Evolutionary conservation across 805 yeast genomes (phyloP), one percentile per base, ranked within the genome.

Genomic region (Priceomyces haplophilus): DNA sequence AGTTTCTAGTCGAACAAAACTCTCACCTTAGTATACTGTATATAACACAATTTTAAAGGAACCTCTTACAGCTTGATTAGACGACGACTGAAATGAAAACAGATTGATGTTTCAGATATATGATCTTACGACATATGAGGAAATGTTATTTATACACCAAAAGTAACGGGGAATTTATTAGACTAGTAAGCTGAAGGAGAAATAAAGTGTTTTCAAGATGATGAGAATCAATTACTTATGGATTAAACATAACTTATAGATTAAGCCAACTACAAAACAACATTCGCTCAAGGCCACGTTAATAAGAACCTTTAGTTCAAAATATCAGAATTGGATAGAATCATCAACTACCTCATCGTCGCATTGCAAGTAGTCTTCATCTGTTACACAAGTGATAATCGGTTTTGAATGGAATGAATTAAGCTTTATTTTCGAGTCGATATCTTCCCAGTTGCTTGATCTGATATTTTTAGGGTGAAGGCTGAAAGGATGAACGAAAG

Each of bases 371-470:
- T 10, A 25, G 7, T 36, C 35, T 3, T 50, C 52, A 35, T 57
- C 59, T 3, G 55, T 51, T 10, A 50, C 54, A 39, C 62, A 57
- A 16, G 41, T 34, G 23, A 54, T 30, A 15, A 52, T 34, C 6
- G 60, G 61, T n/a, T 35, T 36, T 8, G 42, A 24, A n/a, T 30
- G 32, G n/a, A 35, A 32, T 10, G 45, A 21, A 12, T 37, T 16
- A 4, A 43, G 21, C 18, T 20, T 36, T 11, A 47, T 34, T 20
- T 20, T 15, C 10, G 30, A 34, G 5, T 29, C 15, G 10, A 27
- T 25, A 5, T 30, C 13, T n/a, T 12, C 25, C 55, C 55, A 51
- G 10, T 41, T 45, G 10, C 43, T 46, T 10, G 32, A 7, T 12
- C 15, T 24, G 5, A 49, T 18, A 23, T 39, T 21, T 15, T 15